phyloP scores from a whole-genome alignment of 164 flowering plant genomes.

The Kingdonia uniflora region DNA sequence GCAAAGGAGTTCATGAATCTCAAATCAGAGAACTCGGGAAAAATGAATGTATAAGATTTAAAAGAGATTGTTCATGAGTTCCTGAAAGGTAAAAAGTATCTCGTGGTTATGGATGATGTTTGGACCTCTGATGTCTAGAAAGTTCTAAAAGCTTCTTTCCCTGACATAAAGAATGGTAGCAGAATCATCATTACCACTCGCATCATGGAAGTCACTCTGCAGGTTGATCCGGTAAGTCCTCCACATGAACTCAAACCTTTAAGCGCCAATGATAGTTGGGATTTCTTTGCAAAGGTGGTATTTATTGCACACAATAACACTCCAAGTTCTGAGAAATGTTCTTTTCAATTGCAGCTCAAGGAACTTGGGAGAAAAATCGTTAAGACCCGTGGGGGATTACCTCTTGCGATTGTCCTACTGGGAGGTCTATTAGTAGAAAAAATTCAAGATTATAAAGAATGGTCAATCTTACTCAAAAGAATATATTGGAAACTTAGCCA shows the following conservation, averaged over 20 bases:
- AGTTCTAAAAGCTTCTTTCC: too few species aligned
- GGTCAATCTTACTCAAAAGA: background rate
- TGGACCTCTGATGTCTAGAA: too few species aligned
- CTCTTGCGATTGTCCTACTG: background rate
- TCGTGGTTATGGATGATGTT: too few species aligned
- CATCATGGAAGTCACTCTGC: background rate
- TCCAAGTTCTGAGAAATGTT: too few species aligned
- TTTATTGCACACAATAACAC: too few species aligned
- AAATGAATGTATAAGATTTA: background rate
- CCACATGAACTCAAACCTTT: slow-evolving; percentile 5
- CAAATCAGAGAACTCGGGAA: too few species aligned
- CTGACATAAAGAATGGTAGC: too few species aligned
- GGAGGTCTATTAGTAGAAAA: background rate
- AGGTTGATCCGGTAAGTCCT: background rate
- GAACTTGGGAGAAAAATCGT: too few species aligned
- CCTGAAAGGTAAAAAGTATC: background rate
- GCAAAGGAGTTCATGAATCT: too few species aligned
- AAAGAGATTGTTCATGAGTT: background rate
- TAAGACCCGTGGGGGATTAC: too few species aligned
- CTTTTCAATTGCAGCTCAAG: background rate
- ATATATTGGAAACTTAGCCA: background rate
- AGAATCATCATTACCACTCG: too few species aligned
- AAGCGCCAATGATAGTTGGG: background rate
- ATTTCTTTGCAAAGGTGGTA: background rate
- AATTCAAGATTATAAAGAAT: too few species aligned